Evolutionary conservation across 2,329 filamentous ascomycete genomes (phyloP), one percentile per base, ranked within the genome.

Genomic region (Emydomyces testavorans): DNA sequence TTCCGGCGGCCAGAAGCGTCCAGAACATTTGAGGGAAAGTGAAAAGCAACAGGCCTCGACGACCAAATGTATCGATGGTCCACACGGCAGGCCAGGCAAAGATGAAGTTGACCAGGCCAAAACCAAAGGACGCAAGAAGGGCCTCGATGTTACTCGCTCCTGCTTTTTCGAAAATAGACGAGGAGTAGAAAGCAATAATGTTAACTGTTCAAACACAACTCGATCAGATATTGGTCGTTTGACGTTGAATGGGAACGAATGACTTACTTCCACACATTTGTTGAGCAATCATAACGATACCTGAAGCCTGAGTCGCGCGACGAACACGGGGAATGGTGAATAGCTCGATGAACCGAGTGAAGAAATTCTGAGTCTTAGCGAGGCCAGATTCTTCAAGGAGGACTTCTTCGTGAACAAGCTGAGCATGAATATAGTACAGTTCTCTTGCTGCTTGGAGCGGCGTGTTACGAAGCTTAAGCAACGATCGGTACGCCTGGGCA

Each of bases 171-270:
- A 64, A 58, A 32, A 64, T 64, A 3, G 56, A 57, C 16, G 78
- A 77, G 1, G 77, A 80, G 62, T 85, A 85, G 62, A 85, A 85
- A 2, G 80, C 79, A 45, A 84, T 82, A 47, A 85, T 82, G 58
- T 83, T 82, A 62, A 82, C 75, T 55, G 26, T 41, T 41, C 10
- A 24, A 44, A 18, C 21, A 21, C 16, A n/a, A 20, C n/a, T 31
- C 23, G n/a, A 31, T 39, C 26, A 48, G 26, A 36, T 1, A 42
- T 31, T 49, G 48, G 46, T 53, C 29, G 31, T 24, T n/a, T 32
- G 16, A n/a, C 3, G 5, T 20, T 26, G 18, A 15, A 11, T 20
- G 32, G 23, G 16, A 36, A n/a, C 31, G 8, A 56, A 15, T 67
- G 11, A 53, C 53, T 51, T 53, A 54, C 53, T 55, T 44, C 71